Evolutionary conservation across 139 green algal genomes (phyloP).

Genomic region (Mesotaenium endlicherianum): DNA sequence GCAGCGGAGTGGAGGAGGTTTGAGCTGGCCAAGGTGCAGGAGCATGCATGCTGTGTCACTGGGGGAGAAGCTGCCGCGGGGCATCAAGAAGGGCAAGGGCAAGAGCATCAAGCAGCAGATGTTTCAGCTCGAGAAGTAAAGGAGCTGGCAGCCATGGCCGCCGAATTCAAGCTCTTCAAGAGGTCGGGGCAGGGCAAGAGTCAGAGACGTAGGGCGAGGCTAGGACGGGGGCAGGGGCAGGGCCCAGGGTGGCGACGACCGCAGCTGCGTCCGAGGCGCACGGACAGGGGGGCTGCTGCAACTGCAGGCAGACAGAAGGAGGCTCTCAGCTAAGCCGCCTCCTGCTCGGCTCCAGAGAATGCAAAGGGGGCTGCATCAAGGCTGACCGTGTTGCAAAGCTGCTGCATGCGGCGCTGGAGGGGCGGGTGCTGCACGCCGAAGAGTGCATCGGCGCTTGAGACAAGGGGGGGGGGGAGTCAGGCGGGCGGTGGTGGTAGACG

Average conservation of each 20-base stretch:
- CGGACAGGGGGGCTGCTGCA: too few relatives aligned
- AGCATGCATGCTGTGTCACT: constrained; percentile 6
- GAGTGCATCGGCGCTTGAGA: background rate
- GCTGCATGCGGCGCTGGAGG: background rate
- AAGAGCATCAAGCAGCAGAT: constrained; percentile 43
- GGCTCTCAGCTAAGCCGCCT: too few relatives aligned
- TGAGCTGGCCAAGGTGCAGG: background rate
- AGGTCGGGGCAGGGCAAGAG: too few relatives aligned
- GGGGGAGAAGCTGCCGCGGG: constrained; percentile 35
- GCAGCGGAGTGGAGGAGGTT: background rate
- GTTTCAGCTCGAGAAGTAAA: constrained; percentile 32
- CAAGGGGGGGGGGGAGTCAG: too few relatives aligned
- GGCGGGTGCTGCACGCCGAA: background rate
- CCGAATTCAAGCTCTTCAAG: background rate
- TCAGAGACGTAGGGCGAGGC: too few relatives aligned
- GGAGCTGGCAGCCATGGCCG: constrained; percentile 2
- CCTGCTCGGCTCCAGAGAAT: background rate
- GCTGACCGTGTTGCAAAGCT: background rate
- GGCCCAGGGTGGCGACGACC: too few relatives aligned
- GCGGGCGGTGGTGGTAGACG: too few relatives aligned
- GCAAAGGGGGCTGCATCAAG: background rate
- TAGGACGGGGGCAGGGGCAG: background rate
- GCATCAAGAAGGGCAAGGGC: constrained; percentile 41
- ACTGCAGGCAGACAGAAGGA: too few relatives aligned
- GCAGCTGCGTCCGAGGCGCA: too few relatives aligned